Percentiles rank a stretch among this genome's conserved stretches.
These are phyloP conservation scores for Trametes meyenii DNA, from an alignment of 768 basidiomycete species.

Conservation along the genomic window DNA sequence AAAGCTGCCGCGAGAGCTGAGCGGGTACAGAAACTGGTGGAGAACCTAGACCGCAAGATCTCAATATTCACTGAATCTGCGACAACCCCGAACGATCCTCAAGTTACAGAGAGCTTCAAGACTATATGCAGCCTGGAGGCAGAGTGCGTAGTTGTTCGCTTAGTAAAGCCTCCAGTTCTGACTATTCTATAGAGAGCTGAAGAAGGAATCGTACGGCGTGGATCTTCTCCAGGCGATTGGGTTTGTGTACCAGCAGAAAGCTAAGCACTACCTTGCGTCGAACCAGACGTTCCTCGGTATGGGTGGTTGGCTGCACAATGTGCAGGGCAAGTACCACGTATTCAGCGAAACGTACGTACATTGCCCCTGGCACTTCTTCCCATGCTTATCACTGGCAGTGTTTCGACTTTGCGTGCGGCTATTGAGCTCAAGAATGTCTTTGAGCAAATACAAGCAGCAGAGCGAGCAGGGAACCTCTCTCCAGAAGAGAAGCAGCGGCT, in stretches of 20 bases:
- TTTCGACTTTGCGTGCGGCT: slow-evolving; percentile 83
- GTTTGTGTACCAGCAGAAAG: slow-evolving; percentile 81
- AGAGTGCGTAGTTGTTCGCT: slow-evolving; percentile 51
- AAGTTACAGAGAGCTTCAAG: slow-evolving; percentile 72
- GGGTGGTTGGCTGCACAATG: slow-evolving; percentile 91
- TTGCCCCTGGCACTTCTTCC: neutral
- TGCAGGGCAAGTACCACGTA: slow-evolving; percentile 90
- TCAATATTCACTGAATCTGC: slow-evolving; percentile 89
- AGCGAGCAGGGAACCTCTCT: slow-evolving; percentile 77
- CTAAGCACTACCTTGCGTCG: slow-evolving; percentile 81
- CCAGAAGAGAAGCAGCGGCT: slow-evolving; percentile 81
- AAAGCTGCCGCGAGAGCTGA: slow-evolving; percentile 81
- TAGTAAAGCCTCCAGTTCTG: neutral
- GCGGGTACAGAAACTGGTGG: slow-evolving; percentile 74
- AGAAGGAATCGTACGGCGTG: slow-evolving; percentile 84
- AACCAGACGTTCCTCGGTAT: slow-evolving; percentile 73
- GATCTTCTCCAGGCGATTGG: slow-evolving; percentile 87
- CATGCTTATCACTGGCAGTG: slow-evolving; percentile 43
- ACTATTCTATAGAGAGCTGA: slow-evolving; percentile 60
- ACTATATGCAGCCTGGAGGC: slow-evolving; percentile 82
- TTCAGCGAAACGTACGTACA: slow-evolving; percentile 87
- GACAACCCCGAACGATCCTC: slow-evolving; percentile 63
- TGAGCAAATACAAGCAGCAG: slow-evolving; percentile 89
- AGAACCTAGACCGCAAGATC: slow-evolving; percentile 79
- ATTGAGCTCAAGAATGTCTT: slow-evolving; percentile 90